phyloP scores from a whole-genome alignment of 2,329 filamentous ascomycete genomes.

The Nemania abortiva region DNA sequence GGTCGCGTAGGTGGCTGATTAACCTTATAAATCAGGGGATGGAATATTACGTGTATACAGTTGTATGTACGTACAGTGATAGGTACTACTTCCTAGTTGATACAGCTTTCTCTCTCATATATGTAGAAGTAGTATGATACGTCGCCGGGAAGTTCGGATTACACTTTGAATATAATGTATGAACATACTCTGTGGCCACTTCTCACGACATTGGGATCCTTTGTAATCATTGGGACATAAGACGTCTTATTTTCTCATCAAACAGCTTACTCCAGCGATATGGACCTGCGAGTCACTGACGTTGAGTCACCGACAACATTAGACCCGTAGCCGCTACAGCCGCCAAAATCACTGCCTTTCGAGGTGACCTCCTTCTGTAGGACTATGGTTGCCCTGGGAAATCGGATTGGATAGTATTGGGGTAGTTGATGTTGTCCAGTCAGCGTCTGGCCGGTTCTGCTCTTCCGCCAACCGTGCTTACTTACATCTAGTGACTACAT shows the following conservation, averaged over 20 bases:
- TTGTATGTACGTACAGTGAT: neutral
- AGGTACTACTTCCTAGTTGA: neutral
- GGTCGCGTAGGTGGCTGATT: neutral
- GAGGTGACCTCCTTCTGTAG: neutral
- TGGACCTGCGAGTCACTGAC: neutral
- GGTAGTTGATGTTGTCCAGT: neutral
- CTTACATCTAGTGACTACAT: neutral
- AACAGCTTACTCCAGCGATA: neutral
- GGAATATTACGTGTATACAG: neutral
- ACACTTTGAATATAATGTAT: neutral
- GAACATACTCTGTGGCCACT: neutral
- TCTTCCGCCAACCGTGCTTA: neutral
- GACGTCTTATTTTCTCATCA: neutral
- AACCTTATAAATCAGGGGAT: constrained; percentile 2
- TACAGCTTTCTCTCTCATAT: neutral
- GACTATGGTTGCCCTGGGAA: neutral
- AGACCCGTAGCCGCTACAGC: neutral
- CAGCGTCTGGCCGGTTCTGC: neutral
- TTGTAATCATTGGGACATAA: neutral
- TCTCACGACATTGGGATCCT: neutral
- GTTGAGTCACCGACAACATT: neutral
- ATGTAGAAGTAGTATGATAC: neutral
- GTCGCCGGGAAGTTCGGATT: neutral
- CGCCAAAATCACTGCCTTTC: neutral
- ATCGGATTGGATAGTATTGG: neutral